phyloP scores from a whole-genome alignment of 2,329 filamentous ascomycete genomes.

The Tolypocladium inflatum region DNA sequence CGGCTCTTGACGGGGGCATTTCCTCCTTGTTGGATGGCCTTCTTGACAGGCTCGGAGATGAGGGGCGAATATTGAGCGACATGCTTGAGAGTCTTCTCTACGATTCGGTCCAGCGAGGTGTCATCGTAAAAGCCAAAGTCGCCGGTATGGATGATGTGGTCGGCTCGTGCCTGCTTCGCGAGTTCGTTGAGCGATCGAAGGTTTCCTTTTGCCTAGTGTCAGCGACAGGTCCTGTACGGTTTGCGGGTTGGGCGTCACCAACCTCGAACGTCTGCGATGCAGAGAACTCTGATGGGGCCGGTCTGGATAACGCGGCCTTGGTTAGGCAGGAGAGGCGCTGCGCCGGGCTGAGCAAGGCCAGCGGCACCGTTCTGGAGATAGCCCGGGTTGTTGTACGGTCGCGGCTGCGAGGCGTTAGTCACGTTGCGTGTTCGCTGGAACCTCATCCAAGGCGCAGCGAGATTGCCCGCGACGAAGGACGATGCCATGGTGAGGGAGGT shows the following conservation, averaged over 20 bases:
- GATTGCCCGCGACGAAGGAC: neutral
- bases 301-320: constrained; percentile 58
- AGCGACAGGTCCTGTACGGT: constrained; percentile 5
- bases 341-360: constrained; percentile 44
- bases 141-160: constrained; percentile 97
- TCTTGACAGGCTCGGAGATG: constrained; percentile 69
- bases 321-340: constrained; percentile 56
- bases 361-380: constrained; percentile 56
- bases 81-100: constrained; percentile 97
- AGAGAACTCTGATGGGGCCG: constrained; percentile 57
- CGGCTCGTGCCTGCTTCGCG: constrained; percentile 85
- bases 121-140: constrained; percentile 99
- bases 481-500: constrained; percentile 1
- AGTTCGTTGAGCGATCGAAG: constrained; percentile 92
- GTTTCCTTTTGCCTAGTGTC: constrained; percentile 57
- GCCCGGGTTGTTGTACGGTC: constrained; percentile 39
- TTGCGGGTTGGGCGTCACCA: constrained; percentile 10
- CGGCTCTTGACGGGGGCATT: constrained; percentile 76
- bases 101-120: constrained; percentile 89
- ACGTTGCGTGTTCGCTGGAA: constrained; percentile 4
- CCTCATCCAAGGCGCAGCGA: neutral
- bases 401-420: constrained; percentile 23
- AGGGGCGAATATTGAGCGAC: constrained; percentile 97
- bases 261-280: constrained; percentile 67
- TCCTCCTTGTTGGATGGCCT: constrained; percentile 54